Evolutionary conservation across 768 basidiomycete species (phyloP), one percentile per base, ranked within the genome.

Genomic region (Tephrocybe sp.): DNA sequence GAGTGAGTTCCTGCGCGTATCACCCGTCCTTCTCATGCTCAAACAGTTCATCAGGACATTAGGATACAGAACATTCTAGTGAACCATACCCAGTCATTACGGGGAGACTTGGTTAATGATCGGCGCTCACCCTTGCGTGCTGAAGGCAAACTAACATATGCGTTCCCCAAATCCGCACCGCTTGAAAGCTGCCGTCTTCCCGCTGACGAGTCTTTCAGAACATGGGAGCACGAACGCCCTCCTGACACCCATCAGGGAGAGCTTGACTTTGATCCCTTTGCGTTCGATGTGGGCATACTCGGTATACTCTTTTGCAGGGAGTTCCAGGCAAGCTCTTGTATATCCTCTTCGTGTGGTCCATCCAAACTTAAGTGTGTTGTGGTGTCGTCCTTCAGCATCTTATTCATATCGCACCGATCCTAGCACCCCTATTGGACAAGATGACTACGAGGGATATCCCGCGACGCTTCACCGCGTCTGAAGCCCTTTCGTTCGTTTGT

Each of bases 401-500:
- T 7, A 52, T 54, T 0, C 47, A 42, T 4, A n/a, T 40, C 6
- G 40, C 58, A n/a, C 64, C 67, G 0, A 50, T 68, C 45, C 41
- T 66, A 2, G 61, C 62, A 0, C 64, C 64, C 10, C 47, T 68
- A 7, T 40, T 68, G 1, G 66, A 68, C 38, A 52, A 30, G 39
- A 62, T 68, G 61, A 55, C 59, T 3, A 61, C 59, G 1, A 49
- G 63, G 4, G 44, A 64, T 19, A 39, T 68, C 3, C 8, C 22
- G 0, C 18, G 16, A 8, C 60, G 65, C 0, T 64, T 66, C 36
- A 64, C 61, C 0, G 61, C 66, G 19, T 21, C 33, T 0, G 49
- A 63, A 25, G 66, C 65, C 10, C 53, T 67, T 2, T 27, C 22
- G 1, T 68, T 68, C 42, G 52, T 66, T 21, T 58, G 62, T 39